phyloP scores from a whole-genome alignment of 768 basidiomycete species.

The Trametes punicea region DNA sequence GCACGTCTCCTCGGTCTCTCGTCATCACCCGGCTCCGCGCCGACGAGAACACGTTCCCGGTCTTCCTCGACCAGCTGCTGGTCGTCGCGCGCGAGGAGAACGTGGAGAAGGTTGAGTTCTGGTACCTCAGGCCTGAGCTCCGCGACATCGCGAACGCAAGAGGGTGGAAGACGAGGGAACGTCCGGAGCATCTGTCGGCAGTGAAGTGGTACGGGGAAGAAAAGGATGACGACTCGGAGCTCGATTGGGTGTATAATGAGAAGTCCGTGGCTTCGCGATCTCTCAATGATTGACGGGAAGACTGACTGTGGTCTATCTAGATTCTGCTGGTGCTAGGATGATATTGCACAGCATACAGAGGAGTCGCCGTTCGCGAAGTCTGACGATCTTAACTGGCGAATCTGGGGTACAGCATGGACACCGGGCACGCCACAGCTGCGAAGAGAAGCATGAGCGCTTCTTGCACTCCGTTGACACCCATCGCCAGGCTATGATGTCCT shows the following conservation, averaged over 20 bases:
- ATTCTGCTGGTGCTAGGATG: slow-evolving; percentile 15
- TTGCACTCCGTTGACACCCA: too few species aligned
- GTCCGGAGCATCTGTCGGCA: slow-evolving; percentile 18
- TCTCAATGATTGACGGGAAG: background rate
- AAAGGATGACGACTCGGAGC: slow-evolving; percentile 5
- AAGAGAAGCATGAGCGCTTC: too few species aligned
- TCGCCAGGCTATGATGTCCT: too few species aligned
- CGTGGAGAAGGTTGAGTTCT: slow-evolving; percentile 18
- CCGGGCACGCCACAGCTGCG: too few species aligned
- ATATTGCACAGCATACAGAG: too few species aligned
- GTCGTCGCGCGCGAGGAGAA: slow-evolving; percentile 9
- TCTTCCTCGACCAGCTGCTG: slow-evolving; percentile 10
- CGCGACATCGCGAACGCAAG: slow-evolving; percentile 4
- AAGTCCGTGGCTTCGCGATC: slow-evolving; percentile 7
- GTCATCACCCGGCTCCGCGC: slow-evolving; percentile 18
- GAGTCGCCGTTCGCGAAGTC: too few species aligned
- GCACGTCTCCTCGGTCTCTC: slow-evolving; percentile 4
- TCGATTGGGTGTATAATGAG: slow-evolving; percentile 21
- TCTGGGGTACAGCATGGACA: too few species aligned
- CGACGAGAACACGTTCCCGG: slow-evolving; percentile 13
- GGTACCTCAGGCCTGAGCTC: slow-evolving; percentile 9
- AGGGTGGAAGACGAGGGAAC: slow-evolving; percentile 13
- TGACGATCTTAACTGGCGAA: too few species aligned
- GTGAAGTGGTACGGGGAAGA: slow-evolving; percentile 22
- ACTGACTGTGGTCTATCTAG: background rate